A percentile compares a stretch with the other conserved stretches of the same genome.
phyloP scores from a whole-genome alignment of 2,329 filamentous ascomycete genomes.

The Xylaria hypoxylon region DNA sequence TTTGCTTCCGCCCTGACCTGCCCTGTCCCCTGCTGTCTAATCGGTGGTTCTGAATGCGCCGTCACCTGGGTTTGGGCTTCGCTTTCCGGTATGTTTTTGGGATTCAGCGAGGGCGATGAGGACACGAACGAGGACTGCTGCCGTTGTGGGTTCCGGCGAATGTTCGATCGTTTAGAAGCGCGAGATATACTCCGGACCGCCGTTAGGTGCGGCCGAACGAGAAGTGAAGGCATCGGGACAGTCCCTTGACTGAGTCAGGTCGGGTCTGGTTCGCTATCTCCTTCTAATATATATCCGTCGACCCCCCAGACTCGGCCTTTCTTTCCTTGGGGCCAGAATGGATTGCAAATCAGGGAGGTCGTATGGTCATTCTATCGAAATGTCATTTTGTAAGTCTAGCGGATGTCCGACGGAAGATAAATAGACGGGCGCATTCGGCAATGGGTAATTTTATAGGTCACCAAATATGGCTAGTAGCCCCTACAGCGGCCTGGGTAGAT shows the following conservation, averaged over 20 bases:
- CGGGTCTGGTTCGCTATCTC: neutral
- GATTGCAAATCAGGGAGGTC: neutral
- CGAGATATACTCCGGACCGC: slow-evolving; percentile 28
- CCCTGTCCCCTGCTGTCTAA: neutral
- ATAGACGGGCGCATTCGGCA: slow-evolving; percentile 16
- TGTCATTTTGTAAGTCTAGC: slow-evolving; percentile 11
- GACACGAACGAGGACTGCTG: slow-evolving; percentile 39
- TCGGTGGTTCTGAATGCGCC: slow-evolving; percentile 9
- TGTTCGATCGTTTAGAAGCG: slow-evolving; percentile 33
- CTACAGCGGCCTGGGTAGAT: too few species aligned
- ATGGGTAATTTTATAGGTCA: too few species aligned
- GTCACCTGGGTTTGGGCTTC: slow-evolving; percentile 18
- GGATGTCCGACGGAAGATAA: slow-evolving; percentile 7
- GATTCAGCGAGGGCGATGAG: neutral
- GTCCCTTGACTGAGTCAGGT: neutral
- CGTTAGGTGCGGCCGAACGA: slow-evolving; percentile 40
- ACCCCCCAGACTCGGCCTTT: neutral
- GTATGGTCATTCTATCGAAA: neutral
- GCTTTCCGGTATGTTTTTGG: neutral
- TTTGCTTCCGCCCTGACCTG: slow-evolving; percentile 33
- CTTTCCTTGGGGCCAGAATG: neutral
- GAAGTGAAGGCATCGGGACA: slow-evolving; percentile 29
- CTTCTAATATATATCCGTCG: neutral
- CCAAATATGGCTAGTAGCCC: too few species aligned
- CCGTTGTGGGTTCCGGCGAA: slow-evolving; percentile 34